Base-by-base conservation (phyloP, 805 yeast species). In the Candida rishiriensis region DNA sequence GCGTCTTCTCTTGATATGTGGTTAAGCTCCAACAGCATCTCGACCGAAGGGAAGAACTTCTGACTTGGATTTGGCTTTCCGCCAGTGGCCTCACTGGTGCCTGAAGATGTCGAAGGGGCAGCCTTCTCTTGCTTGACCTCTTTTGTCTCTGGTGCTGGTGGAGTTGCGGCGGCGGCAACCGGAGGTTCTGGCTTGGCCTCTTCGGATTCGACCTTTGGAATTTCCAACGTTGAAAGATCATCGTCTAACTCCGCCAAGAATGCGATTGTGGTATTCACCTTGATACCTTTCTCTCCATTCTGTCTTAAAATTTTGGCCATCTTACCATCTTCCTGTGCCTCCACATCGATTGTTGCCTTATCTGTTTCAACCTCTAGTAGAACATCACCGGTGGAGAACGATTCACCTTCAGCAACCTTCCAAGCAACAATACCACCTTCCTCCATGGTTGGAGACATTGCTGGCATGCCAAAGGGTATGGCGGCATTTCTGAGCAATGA, bases 381-480 rank as follows among this genome's bases (percentile, higher is more conserved):
- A 3, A 82, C 85, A 54, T 93, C 98, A 17, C 99, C 99, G 8
- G 95, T 76, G 29, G 70, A 59, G 66, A 85, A 91, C 3, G 72
- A 43, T 3, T 87, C 93, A 28, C 88, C 88, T 40, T 76, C 83
- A 63, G 89, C 82, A 57, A 82, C 73, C 62, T 88, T 86, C 99
- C 99, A 91, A 43, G 80, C 74, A 11, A 88, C 87, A 51, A 91
- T 77, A 6, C 96, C 97, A 34, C 99, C 99, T 61, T 83, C 87
- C 29, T 89, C 88, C 99, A 91, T 91, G 7, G 99, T 91, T 36
- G 99, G 99, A 5, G 97, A 90, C 97, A 91, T 88, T 21, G 99
- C 97, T 3, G 99, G 99, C 98, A 91, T 91, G 42, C 73, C 81
- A 69, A 88, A 88, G 32, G 71, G 65, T 16, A 69, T 59, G 4